Percentiles rank a stretch among this genome's conserved stretches.
These are phyloP conservation scores for Penicillium manginii DNA, from an alignment of 495 filamentous ascomycete genomes.

Conservation along the genomic window DNA sequence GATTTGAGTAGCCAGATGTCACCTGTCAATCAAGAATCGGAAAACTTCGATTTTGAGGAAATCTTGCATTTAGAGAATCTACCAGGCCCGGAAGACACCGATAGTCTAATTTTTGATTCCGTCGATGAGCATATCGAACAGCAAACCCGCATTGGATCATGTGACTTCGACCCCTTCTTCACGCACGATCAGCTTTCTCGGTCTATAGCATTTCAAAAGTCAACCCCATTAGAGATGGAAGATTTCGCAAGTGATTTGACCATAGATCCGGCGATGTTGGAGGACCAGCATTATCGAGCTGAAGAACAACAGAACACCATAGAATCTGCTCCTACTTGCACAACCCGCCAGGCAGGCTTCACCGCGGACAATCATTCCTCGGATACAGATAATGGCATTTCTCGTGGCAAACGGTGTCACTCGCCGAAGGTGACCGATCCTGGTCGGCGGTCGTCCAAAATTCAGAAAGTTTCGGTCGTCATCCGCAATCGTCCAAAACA, in stretches of 20 bases:
- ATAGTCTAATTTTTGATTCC: background rate
- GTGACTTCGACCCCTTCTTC: background rate
- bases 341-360: background rate
- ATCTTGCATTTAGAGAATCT: background rate
- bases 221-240: background rate
- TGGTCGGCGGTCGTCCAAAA: conserved; percentile 5
- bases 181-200: background rate
- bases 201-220: background rate
- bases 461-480: conserved; percentile 1
- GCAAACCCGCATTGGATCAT: background rate
- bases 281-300: background rate
- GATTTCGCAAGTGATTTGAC: conserved; percentile 1
- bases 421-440: background rate
- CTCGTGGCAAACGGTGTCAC: background rate
- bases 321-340: background rate
- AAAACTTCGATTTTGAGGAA: conserved; percentile 3
- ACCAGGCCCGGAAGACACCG: background rate
- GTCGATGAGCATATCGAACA: background rate
- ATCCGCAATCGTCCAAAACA: background rate
- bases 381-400: background rate
- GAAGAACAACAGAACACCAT: background rate
- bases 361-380: background rate
- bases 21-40: background rate
- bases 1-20: background rate
- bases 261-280: conserved; percentile 14